Evolutionary conservation across 2,329 filamentous ascomycete species (phyloP).

Genomic region (Acephala macrosclerotiorum): DNA sequence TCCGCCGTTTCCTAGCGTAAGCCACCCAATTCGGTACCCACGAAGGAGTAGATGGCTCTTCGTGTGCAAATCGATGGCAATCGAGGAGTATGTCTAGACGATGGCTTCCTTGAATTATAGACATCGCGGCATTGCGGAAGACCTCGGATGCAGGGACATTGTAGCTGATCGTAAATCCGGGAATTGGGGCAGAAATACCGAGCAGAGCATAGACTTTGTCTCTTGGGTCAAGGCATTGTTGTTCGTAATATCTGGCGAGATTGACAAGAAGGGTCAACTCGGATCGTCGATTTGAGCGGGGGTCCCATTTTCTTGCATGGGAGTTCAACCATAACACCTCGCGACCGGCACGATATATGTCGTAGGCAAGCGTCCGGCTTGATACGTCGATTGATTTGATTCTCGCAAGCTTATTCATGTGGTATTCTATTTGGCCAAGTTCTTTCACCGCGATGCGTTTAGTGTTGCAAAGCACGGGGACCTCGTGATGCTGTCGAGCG

Average conservation of each 20-base stretch:
- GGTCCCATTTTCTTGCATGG: background rate
- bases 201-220: conserved; percentile 20
- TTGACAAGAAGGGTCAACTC: background rate
- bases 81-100: conserved; percentile 12
- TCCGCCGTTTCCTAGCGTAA: background rate
- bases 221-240: conserved; percentile 12
- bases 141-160: conserved; percentile 4
- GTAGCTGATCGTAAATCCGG: conserved; percentile 11
- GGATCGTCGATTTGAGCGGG: background rate
- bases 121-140: conserved; percentile 15
- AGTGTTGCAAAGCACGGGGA: background rate
- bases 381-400: background rate
- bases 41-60: background rate
- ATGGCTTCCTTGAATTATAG: conserved; percentile 7
- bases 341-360: background rate
- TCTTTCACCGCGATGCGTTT: background rate
- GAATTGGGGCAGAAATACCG: conserved; percentile 8
- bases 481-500: background rate
- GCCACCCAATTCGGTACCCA: conserved; percentile 18
- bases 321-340: background rate
- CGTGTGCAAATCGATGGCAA: background rate
- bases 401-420: background rate
- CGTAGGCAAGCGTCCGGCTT: background rate
- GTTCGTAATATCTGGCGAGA: background rate
- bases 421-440: background rate